Evolutionary conservation across 2,329 filamentous ascomycete genomes (phyloP), one percentile per base, ranked within the genome.

Genomic region (Xylaria sp.): DNA sequence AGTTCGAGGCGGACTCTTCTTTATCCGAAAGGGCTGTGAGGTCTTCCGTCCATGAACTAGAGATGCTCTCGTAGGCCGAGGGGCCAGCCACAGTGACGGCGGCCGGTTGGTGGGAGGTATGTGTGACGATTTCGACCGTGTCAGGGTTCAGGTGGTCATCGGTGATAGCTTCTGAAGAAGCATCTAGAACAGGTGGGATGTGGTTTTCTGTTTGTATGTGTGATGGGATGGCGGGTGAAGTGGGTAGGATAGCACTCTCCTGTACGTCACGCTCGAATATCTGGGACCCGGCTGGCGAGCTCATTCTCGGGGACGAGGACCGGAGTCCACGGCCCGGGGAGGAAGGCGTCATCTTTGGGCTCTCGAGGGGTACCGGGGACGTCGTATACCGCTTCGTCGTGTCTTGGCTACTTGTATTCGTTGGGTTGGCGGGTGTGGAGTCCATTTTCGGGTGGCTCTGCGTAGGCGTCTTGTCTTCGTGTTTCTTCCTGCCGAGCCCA

Each of bases 191-290:
- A 0, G 95, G 89, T 8, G 95, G 95, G 74, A 98, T 98, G 78
- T 94, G 89, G 82, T 98, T 94, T 80, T 98, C 95, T 8, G 94
- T 97, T 75, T 94, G 90, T 75, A 98, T 97, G 78, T 98, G 95
- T 8, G 92, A 90, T 2, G 95, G 95, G 70, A 98, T 96, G n/a
- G 93, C 92, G 0, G 93, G 91, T 2, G 93, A 95, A 70, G 87
- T 90, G 69, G 94, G 91, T 49, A 87, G 83, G n/a, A 89, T 81
- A 36, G 88, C 84, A 76, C 89, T 89, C 76, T 98, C 94, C 80
- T 98, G 95, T 28, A 98, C 95, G 79, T 94, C 93, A 76, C 95
- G 92, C 83, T 98, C 95, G 78, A 98, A 98, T 76, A 98, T 98
- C 75, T 91, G 89, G 4, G 89, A 91, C 33, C 87, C 86, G 12